Conservation (phyloP, 2,329 filamentous ascomycete genomes). For the Madurella mycetomatis region DNA sequence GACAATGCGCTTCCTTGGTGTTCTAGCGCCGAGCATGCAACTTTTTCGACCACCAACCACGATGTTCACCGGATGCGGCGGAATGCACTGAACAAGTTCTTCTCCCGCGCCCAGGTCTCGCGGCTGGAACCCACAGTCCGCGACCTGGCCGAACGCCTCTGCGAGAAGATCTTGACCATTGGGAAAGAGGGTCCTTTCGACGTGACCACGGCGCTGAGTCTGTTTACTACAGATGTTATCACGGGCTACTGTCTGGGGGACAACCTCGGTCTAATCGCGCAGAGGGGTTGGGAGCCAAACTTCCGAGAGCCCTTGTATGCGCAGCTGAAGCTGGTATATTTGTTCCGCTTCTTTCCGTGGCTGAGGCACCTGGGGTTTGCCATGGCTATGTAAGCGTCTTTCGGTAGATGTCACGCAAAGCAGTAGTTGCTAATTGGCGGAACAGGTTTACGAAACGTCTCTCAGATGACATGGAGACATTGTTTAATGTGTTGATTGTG, state of each 20-base stretch:
- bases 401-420: neutral
- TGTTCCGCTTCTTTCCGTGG: conserved; percentile 28
- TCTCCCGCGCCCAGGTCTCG: conserved; percentile 14
- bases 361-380: conserved; percentile 16
- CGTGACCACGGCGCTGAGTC: conserved; percentile 33
- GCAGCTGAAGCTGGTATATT: conserved; percentile 21
- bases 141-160: neutral
- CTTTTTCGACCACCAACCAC: conserved; percentile 7
- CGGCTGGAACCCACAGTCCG: conserved; percentile 16
- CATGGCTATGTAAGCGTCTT: neutral
- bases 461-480: neutral
- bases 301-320: conserved; percentile 25
- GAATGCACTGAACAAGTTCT: conserved; percentile 12
- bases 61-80: conserved; percentile 13
- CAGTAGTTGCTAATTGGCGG: neutral
- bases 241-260: conserved; percentile 36
- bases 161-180: neutral
- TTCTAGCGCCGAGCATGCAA: neutral
- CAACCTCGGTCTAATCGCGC: conserved; percentile 31
- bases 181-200: conserved; percentile 24
- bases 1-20: neutral
- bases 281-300: conserved; percentile 36
- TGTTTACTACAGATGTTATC: conserved; percentile 35
- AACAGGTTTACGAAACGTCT: neutral
- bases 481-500: neutral